Percentiles rank a stretch among this genome's conserved stretches.
Conservation (phyloP, 352 stramenopile species). For the Pythium vanterpoolii region DNA sequence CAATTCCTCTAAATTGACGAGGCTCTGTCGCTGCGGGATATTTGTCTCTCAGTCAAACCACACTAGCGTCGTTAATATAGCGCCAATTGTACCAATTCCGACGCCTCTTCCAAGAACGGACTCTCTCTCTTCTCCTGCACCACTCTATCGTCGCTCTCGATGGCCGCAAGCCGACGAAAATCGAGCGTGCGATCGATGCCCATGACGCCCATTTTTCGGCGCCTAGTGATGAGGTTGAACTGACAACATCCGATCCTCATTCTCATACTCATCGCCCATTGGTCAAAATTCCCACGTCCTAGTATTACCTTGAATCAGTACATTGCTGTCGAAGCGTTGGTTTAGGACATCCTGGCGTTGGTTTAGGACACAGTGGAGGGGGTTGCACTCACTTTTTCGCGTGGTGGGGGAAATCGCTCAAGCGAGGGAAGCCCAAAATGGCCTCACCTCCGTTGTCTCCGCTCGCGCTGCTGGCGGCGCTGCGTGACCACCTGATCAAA, state of each 20-base stretch:
- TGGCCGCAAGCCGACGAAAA: conserved; percentile 21
- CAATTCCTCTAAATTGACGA: conserved; percentile 56
- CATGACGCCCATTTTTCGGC: conserved; percentile 4
- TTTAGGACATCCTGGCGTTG: conserved; percentile 9
- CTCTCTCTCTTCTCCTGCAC: neutral
- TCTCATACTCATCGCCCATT: conserved; percentile 5
- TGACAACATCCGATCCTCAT: neutral
- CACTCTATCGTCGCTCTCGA: neutral
- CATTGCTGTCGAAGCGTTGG: conserved; percentile 2
- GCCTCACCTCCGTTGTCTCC: conserved; percentile 3
- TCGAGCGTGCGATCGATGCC: conserved; percentile 29
- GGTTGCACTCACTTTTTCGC: neutral
- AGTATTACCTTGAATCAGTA: neutral
- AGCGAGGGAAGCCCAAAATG: neutral
- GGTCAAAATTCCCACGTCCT: neutral
- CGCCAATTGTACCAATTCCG: conserved; percentile 18
- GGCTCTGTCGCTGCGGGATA: conserved; percentile 32
- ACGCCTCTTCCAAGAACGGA: conserved; percentile 19
- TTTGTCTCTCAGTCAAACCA: neutral
- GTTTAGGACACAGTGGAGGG: neutral
- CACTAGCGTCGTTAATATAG: neutral
- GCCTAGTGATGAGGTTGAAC: conserved; percentile 1
- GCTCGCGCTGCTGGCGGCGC: conserved; percentile 34
- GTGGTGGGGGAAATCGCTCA: neutral
- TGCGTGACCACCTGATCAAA: conserved; percentile 75